Conservation (phyloP, 1,139 yeast genomes). For the Starmera stellimalicola region DNA sequence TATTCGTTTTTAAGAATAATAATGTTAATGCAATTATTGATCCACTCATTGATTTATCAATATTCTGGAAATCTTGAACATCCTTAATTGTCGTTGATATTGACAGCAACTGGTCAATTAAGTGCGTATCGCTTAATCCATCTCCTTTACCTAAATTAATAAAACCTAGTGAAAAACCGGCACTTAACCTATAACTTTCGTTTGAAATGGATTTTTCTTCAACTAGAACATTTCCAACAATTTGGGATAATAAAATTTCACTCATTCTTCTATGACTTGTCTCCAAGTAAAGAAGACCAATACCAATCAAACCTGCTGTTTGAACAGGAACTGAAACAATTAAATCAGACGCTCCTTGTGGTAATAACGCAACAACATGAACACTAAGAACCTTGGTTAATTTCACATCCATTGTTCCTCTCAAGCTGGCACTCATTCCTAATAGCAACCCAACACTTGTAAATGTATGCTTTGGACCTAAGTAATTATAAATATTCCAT, state of each 20-base stretch:
- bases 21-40: constrained; percentile 70
- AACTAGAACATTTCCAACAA: constrained; percentile 45
- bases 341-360: constrained; percentile 83
- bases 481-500: constrained; percentile 92
- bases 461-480: constrained; percentile 81
- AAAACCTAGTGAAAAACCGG: constrained; percentile 82
- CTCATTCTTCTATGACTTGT: constrained; percentile 85
- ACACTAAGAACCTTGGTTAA: constrained; percentile 87
- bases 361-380: constrained; percentile 86
- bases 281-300: constrained; percentile 73
- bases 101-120: constrained; percentile 55
- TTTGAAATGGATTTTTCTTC: constrained; percentile 44
- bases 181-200: constrained; percentile 82
- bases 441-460: constrained; percentile 81
- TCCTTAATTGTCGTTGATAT: constrained; percentile 60
- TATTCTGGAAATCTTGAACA: constrained; percentile 52
- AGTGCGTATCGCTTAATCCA: constrained; percentile 55
- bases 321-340: constrained; percentile 81
- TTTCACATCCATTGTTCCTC: constrained; percentile 79
- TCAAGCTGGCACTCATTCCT: constrained; percentile 88
- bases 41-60: constrained; percentile 74
- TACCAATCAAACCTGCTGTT: constrained; percentile 84
- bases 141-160: constrained; percentile 79
- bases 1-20: constrained; percentile 62
- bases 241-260: constrained; percentile 63